A percentile compares a stretch with the other conserved stretches of the same genome.
These are phyloP conservation scores for Heterobasidion parviporum DNA, from an alignment of 1,284 basidiomycete genomes.

Conservation along the genomic window DNA sequence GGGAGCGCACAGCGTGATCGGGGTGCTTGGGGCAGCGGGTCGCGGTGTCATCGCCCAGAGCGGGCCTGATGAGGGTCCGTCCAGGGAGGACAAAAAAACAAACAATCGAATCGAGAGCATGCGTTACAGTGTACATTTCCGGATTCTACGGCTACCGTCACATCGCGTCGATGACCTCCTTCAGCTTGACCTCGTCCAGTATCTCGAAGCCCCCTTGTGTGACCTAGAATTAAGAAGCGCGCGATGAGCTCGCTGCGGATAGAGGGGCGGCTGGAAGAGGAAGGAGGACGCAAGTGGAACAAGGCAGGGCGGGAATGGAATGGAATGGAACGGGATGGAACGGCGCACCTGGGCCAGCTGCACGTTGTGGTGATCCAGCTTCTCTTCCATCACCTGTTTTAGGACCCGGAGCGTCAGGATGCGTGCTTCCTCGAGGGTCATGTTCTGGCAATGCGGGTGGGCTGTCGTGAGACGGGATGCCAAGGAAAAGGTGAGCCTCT, in stretches of 20 bases:
- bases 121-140: not conserved
- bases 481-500: not conserved
- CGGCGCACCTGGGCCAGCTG: slow-evolving; percentile 83
- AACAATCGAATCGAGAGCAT: no score
- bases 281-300: not conserved
- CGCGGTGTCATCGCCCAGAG: no score
- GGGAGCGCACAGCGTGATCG: no score
- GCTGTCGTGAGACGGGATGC: not conserved
- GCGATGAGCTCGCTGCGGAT: not conserved
- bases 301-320: not conserved
- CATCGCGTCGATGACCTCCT: slow-evolving; percentile 77
- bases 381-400: slow-evolving; percentile 99
- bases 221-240: slow-evolving; percentile 38
- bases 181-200: slow-evolving; percentile 66
- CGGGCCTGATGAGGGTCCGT: no score
- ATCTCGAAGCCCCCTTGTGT: slow-evolving; percentile 80
- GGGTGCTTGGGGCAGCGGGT: no score
- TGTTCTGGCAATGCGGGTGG: slow-evolving; percentile 54
- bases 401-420: slow-evolving; percentile 82
- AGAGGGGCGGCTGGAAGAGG: not conserved
- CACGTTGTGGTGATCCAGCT: slow-evolving; percentile 96
- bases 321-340: not conserved
- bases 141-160: slow-evolving; percentile 22
- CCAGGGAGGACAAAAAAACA: no score
- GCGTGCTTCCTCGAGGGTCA: slow-evolving; percentile 88